Conservation (phyloP, 176 grass and related monocot genomes). For the Triticum urartu region DNA sequence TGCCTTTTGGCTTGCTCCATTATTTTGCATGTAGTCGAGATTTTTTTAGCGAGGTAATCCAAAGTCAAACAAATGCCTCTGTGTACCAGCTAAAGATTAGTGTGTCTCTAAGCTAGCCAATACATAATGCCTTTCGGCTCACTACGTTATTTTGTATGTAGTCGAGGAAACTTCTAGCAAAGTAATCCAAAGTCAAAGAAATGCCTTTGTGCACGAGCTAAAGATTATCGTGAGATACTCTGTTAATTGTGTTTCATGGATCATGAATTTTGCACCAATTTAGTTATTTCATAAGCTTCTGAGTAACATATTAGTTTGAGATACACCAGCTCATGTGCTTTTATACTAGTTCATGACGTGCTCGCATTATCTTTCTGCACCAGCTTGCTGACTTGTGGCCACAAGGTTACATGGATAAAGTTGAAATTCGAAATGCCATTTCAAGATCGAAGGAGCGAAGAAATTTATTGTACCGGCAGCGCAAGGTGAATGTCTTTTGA, state of each 20-base stretch:
- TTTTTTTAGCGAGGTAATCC: background rate
- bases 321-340: background rate
- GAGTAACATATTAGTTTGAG: background rate
- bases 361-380: slow-evolving; percentile 6
- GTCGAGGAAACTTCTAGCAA: background rate
- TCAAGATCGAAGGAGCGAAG: slow-evolving; percentile 63
- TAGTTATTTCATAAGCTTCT: background rate
- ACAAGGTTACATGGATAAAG: slow-evolving; percentile 81
- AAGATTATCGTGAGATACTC: background rate
- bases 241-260: background rate
- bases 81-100: background rate
- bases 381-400: slow-evolving; percentile 83
- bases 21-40: background rate
- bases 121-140: background rate
- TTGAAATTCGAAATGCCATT: slow-evolving; percentile 79
- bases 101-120: background rate
- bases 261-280: background rate
- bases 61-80: background rate
- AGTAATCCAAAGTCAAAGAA: background rate
- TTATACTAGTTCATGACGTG: slow-evolving; percentile 15
- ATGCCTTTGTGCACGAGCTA: background rate
- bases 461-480: slow-evolving; percentile 45
- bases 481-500: slow-evolving; percentile 47
- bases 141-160: background rate
- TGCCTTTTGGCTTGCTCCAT: background rate